Conservation (phyloP, 257 asterid genomes). For the Coffea canephora region DNA sequence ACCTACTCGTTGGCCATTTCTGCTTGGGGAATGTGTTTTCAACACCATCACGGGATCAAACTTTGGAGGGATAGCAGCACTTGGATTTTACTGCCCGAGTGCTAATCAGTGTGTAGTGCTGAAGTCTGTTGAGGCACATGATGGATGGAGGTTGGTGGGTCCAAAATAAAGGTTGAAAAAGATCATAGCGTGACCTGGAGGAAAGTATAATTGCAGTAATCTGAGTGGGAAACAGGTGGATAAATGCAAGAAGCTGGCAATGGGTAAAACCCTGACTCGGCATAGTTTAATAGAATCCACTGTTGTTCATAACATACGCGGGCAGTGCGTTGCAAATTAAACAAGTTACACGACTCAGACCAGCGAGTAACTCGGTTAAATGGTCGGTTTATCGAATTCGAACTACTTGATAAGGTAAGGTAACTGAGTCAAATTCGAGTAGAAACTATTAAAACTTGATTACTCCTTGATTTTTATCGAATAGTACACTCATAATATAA, state of each 20-base stretch:
- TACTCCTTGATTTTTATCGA: too few relatives aligned
- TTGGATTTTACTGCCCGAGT: background rate
- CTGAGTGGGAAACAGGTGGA: slow-evolving; percentile 1
- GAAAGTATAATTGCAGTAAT: background rate
- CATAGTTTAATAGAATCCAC: background rate
- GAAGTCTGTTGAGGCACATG: background rate
- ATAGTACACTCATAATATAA: too few relatives aligned
- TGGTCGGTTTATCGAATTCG: too few relatives aligned
- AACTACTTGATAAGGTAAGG: too few relatives aligned
- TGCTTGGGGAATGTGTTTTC: slow-evolving; percentile 7
- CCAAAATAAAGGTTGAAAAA: background rate
- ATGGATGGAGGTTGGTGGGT: background rate
- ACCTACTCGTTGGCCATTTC: slow-evolving; percentile 12
- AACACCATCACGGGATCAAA: slow-evolving; percentile 18
- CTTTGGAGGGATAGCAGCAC: slow-evolving; percentile 10
- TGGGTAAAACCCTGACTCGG: background rate
- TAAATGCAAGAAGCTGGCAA: background rate
- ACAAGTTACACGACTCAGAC: too few relatives aligned
- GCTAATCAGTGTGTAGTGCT: too few relatives aligned
- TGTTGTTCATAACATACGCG: too few relatives aligned
- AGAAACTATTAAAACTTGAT: too few relatives aligned
- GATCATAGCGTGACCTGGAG: background rate
- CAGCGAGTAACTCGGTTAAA: too few relatives aligned
- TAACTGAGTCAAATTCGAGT: too few relatives aligned
- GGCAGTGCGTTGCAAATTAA: too few relatives aligned